Evolutionary conservation across 768 basidiomycete genomes (phyloP).

Genomic region (Paxillus ammoniavirescens): DNA sequence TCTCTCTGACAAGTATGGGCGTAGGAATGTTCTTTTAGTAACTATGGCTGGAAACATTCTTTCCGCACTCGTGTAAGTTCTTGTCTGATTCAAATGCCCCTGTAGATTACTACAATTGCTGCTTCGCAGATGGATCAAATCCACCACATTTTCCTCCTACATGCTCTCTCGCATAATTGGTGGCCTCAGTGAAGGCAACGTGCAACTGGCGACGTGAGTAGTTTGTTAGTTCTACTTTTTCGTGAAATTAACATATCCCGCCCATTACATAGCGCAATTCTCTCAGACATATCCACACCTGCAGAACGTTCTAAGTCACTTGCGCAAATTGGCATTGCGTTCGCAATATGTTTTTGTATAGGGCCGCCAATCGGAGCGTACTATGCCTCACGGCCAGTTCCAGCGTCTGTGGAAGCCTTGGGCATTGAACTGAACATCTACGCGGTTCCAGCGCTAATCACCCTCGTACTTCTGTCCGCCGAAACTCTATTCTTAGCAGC

Average conservation of each 20-base stretch:
- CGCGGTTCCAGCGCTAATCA: slow-evolving; percentile 84
- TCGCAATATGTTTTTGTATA: slow-evolving; percentile 91
- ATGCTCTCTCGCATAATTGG: slow-evolving; percentile 89
- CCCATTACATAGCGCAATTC: slow-evolving; percentile 74
- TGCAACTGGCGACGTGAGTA: slow-evolving; percentile 89
- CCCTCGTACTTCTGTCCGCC: slow-evolving; percentile 67
- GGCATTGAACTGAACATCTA: slow-evolving; percentile 82
- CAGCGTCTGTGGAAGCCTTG: slow-evolving; percentile 51
- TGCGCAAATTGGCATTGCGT: slow-evolving; percentile 93
- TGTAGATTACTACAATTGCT: not conserved
- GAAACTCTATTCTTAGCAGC: slow-evolving; percentile 80
- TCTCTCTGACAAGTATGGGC: slow-evolving; percentile 87
- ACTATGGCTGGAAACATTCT: slow-evolving; percentile 94
- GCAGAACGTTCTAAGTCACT: slow-evolving; percentile 81
- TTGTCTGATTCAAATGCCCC: not conserved
- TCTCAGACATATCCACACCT: slow-evolving; percentile 86
- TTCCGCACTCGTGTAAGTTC: slow-evolving; percentile 77
- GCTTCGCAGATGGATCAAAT: slow-evolving; percentile 74
- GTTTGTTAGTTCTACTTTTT: not conserved
- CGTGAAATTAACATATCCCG: not conserved
- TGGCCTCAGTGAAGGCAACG: slow-evolving; percentile 95
- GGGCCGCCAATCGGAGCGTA: slow-evolving; percentile 95
- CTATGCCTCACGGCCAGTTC: slow-evolving; percentile 85
- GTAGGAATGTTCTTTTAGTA: slow-evolving; percentile 75
- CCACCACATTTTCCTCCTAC: slow-evolving; percentile 88